Evolutionary conservation across 306 rosid genomes (phyloP), one percentile per base, ranked within the genome.

Genomic region (Geum urbanum): DNA sequence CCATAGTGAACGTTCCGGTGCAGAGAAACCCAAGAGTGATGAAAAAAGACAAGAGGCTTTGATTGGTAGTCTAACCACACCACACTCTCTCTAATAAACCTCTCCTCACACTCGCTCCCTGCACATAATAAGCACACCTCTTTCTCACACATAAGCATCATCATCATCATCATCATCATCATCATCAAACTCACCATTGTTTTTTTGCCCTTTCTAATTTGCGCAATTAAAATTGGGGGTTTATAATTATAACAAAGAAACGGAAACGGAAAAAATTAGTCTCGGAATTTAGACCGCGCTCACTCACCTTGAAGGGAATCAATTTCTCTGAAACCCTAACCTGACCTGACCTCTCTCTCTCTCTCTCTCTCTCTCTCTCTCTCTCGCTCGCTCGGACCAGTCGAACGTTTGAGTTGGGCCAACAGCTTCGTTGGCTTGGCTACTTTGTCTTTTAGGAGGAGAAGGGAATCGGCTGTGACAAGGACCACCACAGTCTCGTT

Each of bases 81-180:
- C 78, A 63, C 86, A 79, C 92, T 76, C 92, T 81, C 92, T 87
- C 92, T 89, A 67, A 82, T 82, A 74, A 88, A 84, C 80, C 83
- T 88, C 88, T 82, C 96, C 88, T 82, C 96, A 87, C 92, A 82
- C 91, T 85, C 96, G 89, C 75, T 51, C 75, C 97, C 97, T 91
- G 97, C 96, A 91, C 90, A 91, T 69, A 83, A 87, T 81, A 86
- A 85, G 85, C 83, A 82, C 89, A 86, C 84, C 90, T 84, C 95
- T 86, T 81, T 90, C 97, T 90, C 95, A 90, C 97, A 84, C 95
- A 90, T 72, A 84, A 64, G 62, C 81, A 66, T 76, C 80, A 79
- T 70, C 62, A 5, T 56, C 57, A 52, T 52, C 19, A 78, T 75
- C 88, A 83, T 78, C 77, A 83, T 56, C 57, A 52, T 52, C 19